Evolutionary conservation across 2,329 filamentous ascomycete species (phyloP).

Genomic region (Rutstroemia sp.): DNA sequence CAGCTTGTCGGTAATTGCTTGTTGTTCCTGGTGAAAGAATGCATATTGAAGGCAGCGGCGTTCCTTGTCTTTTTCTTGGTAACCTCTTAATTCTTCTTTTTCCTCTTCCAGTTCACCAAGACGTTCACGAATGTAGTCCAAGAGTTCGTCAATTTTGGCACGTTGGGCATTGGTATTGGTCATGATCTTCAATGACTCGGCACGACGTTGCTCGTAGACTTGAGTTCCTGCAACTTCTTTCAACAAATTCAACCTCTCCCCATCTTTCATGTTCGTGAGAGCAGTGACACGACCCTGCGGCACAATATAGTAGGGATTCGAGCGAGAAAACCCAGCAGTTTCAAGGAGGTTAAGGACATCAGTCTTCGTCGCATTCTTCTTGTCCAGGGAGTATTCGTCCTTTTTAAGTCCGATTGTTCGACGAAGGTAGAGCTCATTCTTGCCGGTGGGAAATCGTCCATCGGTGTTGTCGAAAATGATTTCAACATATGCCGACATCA

Average conservation of each 20-base stretch:
- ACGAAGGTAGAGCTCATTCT: constrained; percentile 81
- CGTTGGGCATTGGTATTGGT: constrained; percentile 92
- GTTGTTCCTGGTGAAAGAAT: constrained; percentile 84
- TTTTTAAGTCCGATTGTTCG: constrained; percentile 97
- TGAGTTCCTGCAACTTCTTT: constrained; percentile 99
- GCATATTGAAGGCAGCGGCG: constrained; percentile 89
- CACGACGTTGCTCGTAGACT: constrained; percentile 86
- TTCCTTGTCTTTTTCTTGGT: constrained; percentile 91
- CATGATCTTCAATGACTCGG: constrained; percentile 95
- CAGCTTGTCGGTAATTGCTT: constrained; percentile 67
- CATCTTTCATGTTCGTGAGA: constrained; percentile 98
- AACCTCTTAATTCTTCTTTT: constrained; percentile 89
- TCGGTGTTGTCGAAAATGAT: constrained; percentile 98
- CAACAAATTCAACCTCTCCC: constrained; percentile 77
- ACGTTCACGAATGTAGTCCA: constrained; percentile 87
- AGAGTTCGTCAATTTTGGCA: constrained; percentile 84
- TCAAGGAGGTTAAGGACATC: constrained; percentile 95
- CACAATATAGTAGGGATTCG: constrained; percentile 98
- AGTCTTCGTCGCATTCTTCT: constrained; percentile 89
- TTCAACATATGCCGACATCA: constrained; percentile 99
- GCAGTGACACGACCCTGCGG: constrained; percentile 94
- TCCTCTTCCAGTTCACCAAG: constrained; percentile 89
- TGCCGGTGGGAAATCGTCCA: constrained; percentile 88
- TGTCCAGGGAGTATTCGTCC: constrained; percentile 95
- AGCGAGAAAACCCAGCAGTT: constrained; percentile 91